These are phyloP conservation scores for Phytopythium oedochilum DNA, from an alignment of 352 stramenopile genomes.

Conservation along the genomic window DNA sequence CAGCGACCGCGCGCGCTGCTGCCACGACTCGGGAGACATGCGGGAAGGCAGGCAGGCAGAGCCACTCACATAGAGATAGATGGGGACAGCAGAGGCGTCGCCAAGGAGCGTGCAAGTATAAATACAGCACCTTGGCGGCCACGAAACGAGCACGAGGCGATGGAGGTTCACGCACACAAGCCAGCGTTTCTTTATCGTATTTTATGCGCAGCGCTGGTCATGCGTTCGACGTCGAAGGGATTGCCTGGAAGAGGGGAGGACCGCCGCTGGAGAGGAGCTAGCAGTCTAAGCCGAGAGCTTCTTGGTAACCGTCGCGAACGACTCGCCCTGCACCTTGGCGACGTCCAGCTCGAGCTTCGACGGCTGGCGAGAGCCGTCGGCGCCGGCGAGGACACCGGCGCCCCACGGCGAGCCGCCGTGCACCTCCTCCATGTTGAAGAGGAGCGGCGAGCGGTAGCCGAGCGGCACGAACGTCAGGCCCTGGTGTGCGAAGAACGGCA, in stretches of 20 bases:
- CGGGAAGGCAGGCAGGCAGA: not conserved
- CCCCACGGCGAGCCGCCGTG: constrained; percentile 56
- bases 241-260: not conserved
- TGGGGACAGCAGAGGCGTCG: too few relatives aligned
- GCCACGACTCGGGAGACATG: constrained; percentile 4
- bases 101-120: too few relatives aligned
- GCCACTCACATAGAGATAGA: too few relatives aligned
- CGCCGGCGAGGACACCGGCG: constrained; percentile 51
- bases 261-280: not conserved
- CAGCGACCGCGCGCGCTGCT: constrained; percentile 10
- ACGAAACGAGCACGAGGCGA: too few relatives aligned
- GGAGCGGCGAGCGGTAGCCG: constrained; percentile 11
- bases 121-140: too few relatives aligned
- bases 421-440: constrained; percentile 51
- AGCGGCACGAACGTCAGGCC: constrained; percentile 80
- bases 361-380: constrained; percentile 63
- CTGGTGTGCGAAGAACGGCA: constrained; percentile 71
- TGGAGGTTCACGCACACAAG: too few relatives aligned
- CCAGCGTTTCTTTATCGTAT: too few relatives aligned
- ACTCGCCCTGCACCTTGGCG: constrained; percentile 74
- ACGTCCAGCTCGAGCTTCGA: constrained; percentile 77
- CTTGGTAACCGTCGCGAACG: constrained; percentile 75
- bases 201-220: not conserved
- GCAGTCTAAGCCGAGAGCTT: constrained; percentile 56
- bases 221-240: not conserved